Base-by-base conservation (phyloP, 2,329 filamentous ascomycete genomes). In the Rhynchosporium graminicola region DNA sequence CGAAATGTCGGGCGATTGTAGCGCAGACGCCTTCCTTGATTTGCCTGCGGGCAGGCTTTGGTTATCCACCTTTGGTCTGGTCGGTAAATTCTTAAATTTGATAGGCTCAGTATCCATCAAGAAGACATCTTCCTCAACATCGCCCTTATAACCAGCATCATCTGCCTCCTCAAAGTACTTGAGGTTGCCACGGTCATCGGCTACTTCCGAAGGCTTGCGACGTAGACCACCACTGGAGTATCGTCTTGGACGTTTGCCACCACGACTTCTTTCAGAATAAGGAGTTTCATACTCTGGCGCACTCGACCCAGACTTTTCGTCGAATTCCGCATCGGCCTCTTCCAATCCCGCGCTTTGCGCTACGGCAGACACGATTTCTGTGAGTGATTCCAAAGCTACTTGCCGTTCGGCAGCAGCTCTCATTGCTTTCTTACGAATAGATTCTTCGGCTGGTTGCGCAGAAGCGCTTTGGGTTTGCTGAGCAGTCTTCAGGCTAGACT, bases 91-190 rank as follows among this genome's bases (percentile, higher is more conserved):
- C 26, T 2, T 29, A 20, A 1, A 38, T 45, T 46, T 56, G 13
- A 48, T 42, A 31, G 61, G 72, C 48, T 73, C 73, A 4, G 68
- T 82, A 69, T 90, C 88, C 86, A 90, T 90, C 2, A 82, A 72
- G 69, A 91, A 90, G 6, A 90, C 83, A 56, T 87, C 86, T 66
- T 87, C 86, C 66, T 89, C 87, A 65, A 86, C 85, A 67, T 91
- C 88, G 65, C 88, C 89, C 68, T 87, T 86, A 75, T 94, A 92
- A 1, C 86, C 90, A 47, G 87, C 87, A 71, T 96, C 94, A 28
- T 93, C 92, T 33, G 94, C 91, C 69, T 96, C 91, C 71, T 96
- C 92, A 70, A 90, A 93, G 69, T 93, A 97, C 74, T 96, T 88
- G n/a, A 97, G 80, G 66, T 90, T 84, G n/a, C 91, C 89, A 58